These are phyloP conservation scores for Carex arenaria DNA, from an alignment of 202 grass and related monocot genomes.

Conservation along the genomic window DNA sequence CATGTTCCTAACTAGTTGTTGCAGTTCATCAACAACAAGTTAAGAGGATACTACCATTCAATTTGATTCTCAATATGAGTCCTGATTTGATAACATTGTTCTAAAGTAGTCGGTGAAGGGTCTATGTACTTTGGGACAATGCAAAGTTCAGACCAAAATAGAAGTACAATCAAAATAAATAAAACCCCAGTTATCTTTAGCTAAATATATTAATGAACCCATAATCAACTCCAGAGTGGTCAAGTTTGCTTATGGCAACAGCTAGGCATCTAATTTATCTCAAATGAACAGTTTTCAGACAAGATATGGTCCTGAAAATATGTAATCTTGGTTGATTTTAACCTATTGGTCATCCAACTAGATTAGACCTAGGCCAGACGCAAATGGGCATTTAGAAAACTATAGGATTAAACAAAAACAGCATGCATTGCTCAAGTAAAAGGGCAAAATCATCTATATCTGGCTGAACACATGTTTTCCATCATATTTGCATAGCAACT, in stretches of 20 bases:
- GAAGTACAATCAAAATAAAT: background rate
- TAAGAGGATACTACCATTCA: background rate
- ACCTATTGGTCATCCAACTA: background rate
- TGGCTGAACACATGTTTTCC: background rate
- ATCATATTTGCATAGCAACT: background rate
- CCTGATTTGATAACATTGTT: background rate
- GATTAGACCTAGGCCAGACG: background rate
- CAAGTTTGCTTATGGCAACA: background rate
- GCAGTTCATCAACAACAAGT: background rate
- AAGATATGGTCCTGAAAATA: background rate
- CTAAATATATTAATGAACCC: background rate
- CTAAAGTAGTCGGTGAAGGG: background rate
- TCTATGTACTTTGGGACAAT: background rate
- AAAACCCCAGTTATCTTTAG: background rate
- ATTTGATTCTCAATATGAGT: background rate
- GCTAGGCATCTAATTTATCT: background rate
- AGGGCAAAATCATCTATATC: background rate
- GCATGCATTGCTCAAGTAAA: background rate
- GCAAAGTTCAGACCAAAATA: background rate
- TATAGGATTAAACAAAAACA: background rate
- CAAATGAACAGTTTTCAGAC: background rate
- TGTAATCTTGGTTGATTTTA: background rate
- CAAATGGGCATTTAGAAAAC: background rate
- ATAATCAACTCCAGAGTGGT: background rate
- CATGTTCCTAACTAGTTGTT: background rate